phyloP scores from a whole-genome alignment of 2,329 filamentous ascomycete genomes.

The Ophiostoma piceae region DNA sequence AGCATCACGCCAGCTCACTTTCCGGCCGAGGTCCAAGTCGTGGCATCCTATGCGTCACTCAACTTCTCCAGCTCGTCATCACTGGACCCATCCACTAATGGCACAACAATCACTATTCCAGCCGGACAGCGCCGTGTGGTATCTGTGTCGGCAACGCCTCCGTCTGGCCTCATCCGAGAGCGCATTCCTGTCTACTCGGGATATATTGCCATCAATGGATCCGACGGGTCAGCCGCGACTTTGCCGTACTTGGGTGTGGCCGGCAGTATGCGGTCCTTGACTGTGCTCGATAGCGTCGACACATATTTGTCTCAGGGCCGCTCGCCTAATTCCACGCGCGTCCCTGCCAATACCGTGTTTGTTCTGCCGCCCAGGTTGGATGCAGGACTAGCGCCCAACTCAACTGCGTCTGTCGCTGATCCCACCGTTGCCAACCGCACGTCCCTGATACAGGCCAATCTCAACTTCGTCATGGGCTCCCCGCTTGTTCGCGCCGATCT shows the following conservation, averaged over 20 bases:
- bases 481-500: background rate
- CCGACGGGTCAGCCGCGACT: background rate
- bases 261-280: background rate
- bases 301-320: no score
- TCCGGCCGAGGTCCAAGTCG: background rate
- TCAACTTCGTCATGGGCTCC: background rate
- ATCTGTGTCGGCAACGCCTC: background rate
- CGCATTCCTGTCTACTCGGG: background rate
- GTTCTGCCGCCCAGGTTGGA: no score
- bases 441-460: background rate
- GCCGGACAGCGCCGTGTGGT: background rate
- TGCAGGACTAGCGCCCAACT: background rate
- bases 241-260: background rate
- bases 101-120: background rate
- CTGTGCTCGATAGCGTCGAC: no score
- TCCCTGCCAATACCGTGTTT: no score
- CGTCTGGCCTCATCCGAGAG: background rate
- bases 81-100: background rate
- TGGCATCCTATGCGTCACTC: background rate
- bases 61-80: background rate
- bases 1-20: no score
- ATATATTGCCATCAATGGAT: background rate
- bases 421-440: background rate
- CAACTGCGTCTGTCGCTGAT: background rate
- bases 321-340: no score